Conservation (phyloP, 768 basidiomycete species). For the Suillus tomentosus region DNA sequence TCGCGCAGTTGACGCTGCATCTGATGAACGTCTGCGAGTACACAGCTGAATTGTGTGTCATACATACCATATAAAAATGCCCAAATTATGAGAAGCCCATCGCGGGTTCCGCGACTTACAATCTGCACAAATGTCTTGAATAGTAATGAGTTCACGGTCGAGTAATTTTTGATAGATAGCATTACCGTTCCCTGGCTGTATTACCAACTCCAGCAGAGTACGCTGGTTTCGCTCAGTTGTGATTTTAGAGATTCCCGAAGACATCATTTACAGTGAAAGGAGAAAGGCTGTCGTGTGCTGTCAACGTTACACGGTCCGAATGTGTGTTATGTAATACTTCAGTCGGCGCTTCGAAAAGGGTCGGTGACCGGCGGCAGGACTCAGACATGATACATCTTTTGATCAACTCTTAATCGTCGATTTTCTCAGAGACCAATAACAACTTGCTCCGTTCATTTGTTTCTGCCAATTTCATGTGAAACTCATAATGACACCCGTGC, state of each 20-base stretch:
- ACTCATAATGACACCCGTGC: not conserved
- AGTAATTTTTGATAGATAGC: not conserved
- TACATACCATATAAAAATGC: slow-evolving; percentile 82
- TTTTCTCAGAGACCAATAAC: not conserved
- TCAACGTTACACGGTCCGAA: no score
- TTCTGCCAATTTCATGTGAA: not conserved
- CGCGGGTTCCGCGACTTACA: slow-evolving; percentile 85
- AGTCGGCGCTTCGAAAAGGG: not conserved
- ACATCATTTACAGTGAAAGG: slow-evolving; percentile 24
- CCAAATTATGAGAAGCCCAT: slow-evolving; percentile 89
- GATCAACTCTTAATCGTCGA: not conserved
- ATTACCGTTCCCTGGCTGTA: slow-evolving; percentile 79
- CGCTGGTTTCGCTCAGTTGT: slow-evolving; percentile 66
- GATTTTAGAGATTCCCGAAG: slow-evolving; percentile 51
- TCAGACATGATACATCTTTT: not conserved
- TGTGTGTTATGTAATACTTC: slow-evolving; percentile 6
- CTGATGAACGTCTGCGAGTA: slow-evolving; percentile 14
- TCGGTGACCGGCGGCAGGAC: not conserved
- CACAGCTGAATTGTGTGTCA: not conserved
- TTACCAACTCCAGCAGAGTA: slow-evolving; percentile 64
- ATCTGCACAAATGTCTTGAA: slow-evolving; percentile 84
- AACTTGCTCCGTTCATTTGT: not conserved
- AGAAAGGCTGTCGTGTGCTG: slow-evolving; percentile 1
- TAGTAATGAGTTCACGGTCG: slow-evolving; percentile 15
- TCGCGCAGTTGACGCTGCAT: slow-evolving; percentile 79